Conservation (phyloP, 345 rosid species). For the Lumnitzera littorea region DNA sequence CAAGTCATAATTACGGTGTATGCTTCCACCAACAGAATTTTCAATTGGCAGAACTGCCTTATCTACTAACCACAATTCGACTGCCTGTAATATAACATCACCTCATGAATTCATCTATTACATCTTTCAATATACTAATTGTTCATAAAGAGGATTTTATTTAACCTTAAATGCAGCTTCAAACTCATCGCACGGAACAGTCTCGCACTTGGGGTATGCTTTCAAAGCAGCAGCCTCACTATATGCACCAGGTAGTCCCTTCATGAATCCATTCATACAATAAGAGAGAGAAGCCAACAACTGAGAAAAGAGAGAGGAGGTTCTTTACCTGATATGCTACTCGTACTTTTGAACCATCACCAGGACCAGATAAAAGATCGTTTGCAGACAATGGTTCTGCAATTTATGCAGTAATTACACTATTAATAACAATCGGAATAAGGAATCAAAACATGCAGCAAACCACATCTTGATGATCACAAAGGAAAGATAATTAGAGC, state of each 20-base stretch:
- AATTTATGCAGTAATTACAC: conserved; percentile 11
- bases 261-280: conserved; percentile 14
- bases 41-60: conserved; percentile 92
- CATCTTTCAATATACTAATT: too few relatives aligned
- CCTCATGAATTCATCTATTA: too few relatives aligned
- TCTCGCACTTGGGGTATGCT: conserved; percentile 82
- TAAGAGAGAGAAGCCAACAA: conserved; percentile 10
- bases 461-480: too few relatives aligned
- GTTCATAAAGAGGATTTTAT: too few relatives aligned
- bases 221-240: conserved; percentile 88
- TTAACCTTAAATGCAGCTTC: conserved; percentile 81
- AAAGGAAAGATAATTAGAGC: too few relatives aligned
- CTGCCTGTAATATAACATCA: conserved; percentile 51
- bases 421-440: too few relatives aligned
- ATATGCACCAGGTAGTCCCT: conserved; percentile 92
- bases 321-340: conserved; percentile 78
- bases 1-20: conserved; percentile 89
- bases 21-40: conserved; percentile 88
- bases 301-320: conserved; percentile 7
- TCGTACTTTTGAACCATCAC: conserved; percentile 50
- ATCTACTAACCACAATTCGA: conserved; percentile 88
- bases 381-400: conserved; percentile 69
- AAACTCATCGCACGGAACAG: conserved; percentile 82
- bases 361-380: conserved; percentile 30
- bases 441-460: too few relatives aligned